Evolutionary conservation across 495 filamentous ascomycete species (phyloP), one percentile per base, ranked within the genome.

Genomic region (Corynascus novoguineensis): DNA sequence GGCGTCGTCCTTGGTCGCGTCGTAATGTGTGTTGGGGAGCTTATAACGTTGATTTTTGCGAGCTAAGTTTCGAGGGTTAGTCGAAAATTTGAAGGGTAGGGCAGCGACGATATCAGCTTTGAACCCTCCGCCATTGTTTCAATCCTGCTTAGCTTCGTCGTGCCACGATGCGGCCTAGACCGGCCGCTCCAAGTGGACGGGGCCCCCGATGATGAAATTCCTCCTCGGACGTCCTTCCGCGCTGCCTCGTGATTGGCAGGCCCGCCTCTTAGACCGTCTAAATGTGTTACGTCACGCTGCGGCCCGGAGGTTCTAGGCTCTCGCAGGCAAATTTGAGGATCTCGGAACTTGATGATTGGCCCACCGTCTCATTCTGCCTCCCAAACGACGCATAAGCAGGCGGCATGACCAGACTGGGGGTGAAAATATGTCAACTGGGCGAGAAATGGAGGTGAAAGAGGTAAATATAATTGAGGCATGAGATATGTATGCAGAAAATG

Each of bases 121-220:
- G 17, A 38, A n/a, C n/a, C n/a, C 47, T 50, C 12, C 29, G 6
- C 9, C 7, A 15, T 21, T 24, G 32, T 50, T 7, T 21, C 38
- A 40, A 32, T 24, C 17, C 34, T 17, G 32, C 21, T 9, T 50
- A 5, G 22, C 34, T 22, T 11, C 17, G 31, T 28, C 49, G 14
- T 38, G 35, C 35, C 35, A 14, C 17, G 35, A n/a, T 22, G 41
- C 19, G 19, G 19, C 21, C 19, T 21, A 2, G 41, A 21, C 41
- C 22, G 11, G 24, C 24, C 5, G 35, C 35, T 37, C 8, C 28
- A 52, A 17, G 8, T 1, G 40, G 40, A 45, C 45, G 28, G 51
- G n/a, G n/a, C n/a, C n/a, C 51, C 34, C 29, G 51, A 54, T 54
- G 51, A 54, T 54, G 51, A 46, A 45, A 54, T 54, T 17, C 19